Evolutionary conservation across 305 asterid genomes (phyloP).

Genomic region (Fraxinus velutina): DNA sequence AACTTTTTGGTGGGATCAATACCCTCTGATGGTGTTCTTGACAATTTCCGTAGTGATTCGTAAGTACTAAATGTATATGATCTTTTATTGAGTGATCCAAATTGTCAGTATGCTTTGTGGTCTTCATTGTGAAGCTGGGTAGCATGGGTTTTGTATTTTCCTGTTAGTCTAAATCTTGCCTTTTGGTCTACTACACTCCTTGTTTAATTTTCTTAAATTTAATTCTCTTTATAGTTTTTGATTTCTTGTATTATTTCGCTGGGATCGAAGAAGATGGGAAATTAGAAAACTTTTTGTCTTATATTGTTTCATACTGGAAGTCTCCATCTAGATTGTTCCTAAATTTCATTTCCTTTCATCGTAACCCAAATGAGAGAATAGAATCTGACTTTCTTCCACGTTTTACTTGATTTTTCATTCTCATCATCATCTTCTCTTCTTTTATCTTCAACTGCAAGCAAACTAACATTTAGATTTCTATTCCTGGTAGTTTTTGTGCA

Average conservation of each 20-base stretch:
- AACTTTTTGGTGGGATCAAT: slow-evolving; percentile 87
- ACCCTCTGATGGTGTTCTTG: slow-evolving; percentile 81
- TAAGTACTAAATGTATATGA: slow-evolving; percentile 39
- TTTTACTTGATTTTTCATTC: slow-evolving; percentile 8
- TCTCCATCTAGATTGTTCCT: not conserved
- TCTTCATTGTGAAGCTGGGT: not conserved
- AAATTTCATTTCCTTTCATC: not conserved
- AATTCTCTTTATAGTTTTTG: not conserved
- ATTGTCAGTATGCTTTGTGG: slow-evolving; percentile 13
- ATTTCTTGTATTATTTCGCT: not conserved
- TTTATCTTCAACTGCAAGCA: not conserved
- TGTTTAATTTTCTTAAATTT: not conserved
- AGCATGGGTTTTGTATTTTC: not conserved
- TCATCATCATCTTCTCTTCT: not conserved
- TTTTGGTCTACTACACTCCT: not conserved
- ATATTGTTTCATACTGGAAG: not conserved
- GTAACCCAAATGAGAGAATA: slow-evolving; percentile 11
- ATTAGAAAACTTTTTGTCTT: not conserved
- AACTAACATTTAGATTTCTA: not conserved
- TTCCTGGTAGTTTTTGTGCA: not conserved
- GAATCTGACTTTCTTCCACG: not conserved
- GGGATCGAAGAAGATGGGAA: not conserved
- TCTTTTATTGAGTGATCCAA: not conserved
- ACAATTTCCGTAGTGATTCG: slow-evolving; percentile 66
- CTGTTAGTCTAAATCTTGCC: not conserved